Evolutionary conservation across 768 basidiomycete species (phyloP), one percentile per base, ranked within the genome.

Genomic region (Pleurotus citrinopileatus): DNA sequence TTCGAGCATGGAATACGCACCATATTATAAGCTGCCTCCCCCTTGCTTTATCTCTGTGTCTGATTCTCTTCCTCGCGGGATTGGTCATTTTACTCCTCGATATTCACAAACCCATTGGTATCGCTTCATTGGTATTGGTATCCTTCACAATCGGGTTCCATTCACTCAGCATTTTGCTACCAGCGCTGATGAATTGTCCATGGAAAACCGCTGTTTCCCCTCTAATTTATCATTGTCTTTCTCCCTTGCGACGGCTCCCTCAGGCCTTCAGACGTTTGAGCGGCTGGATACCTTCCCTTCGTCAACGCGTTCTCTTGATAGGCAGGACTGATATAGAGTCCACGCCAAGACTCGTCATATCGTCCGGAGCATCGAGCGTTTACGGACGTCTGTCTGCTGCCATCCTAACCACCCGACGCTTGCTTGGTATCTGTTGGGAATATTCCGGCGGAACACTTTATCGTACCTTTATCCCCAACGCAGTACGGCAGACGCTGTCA

Each of bases 151-250:
- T 56, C 43, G 40, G 52, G 1, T 61, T 61, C 48, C 60, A 61
- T 55, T 42, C 52, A 27, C 36, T 55, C 12, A 61, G 46, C 50
- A 29, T 61, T 26, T n/a, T 59, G 25, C 60, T 61, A 36, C 60
- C 60, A 6, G 60, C 58, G 26, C 36, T 61, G 7, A 59, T 48
- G 52, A 57, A 61, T 51, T 61, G 57, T 59, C 60, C 60, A 20
- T 61, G 60, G 60, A 61, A 59, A 55, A 61, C 60, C 27, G 55
- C 60, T 20, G 46, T 59, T 28, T 61, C 60, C 26, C 60, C 60
- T 19, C 38, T 53, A 17, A 25, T 59, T 26, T 61, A 55, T 55
- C 38, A 29, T 13, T 44, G 37, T 44, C 48, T 54, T n/a, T 42
- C 42, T 55, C 53, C 53, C 3, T n/a, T 57, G 8, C 55, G 43